Base-by-base conservation (phyloP, 116 monocot genomes). In the Trichopus zeylanicus region DNA sequence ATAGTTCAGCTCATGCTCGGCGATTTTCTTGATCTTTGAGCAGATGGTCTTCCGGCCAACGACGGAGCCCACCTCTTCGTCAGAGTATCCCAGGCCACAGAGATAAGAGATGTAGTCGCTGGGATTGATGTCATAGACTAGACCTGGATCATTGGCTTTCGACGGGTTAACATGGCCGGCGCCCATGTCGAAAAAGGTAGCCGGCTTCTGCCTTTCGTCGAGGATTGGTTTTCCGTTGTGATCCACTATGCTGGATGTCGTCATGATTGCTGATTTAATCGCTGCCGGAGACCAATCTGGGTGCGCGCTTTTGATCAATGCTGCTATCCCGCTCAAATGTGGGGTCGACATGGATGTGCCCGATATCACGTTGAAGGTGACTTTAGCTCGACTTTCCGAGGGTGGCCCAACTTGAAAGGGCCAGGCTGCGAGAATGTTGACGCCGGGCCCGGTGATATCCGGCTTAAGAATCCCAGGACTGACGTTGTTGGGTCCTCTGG, bases 281-380 rank as follows among this genome's bases (percentile, higher is more conserved):
- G 38, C 39, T 3, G 61, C 61, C 0, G 61, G 61, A 9, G 61
- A 47, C 61, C 59, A 59, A 23, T 59, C 59, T 8, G 59, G 59
- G 21, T 59, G 59, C 4, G 38, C 19, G 21, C 8, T 0, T 29
- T 59, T 59, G 3, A 59, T 18, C 30, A 59, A 4, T 5, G 58
- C 58, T 0, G 58, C 58, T 1, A 61, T 29, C 11, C 61, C 61
- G 21, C 46, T 47, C 4, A 61, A 15, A 46, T 61, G 61, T 29
- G 61, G 61, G 25, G 38, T 26, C 10, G 61, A 24, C 61, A 61
- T 61, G 39, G 61, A 61, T 25, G 61, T 61, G 39, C 61, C 61
- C 4, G 61, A 61, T 11, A 18, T n/a, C 21, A 48, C 18, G 27
- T 61, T 46, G 16, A 61, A 61, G 34, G 31, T 20, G n/a, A n/a